phyloP scores from a whole-genome alignment of 345 rosid genomes.

The Arabis alpina region DNA sequence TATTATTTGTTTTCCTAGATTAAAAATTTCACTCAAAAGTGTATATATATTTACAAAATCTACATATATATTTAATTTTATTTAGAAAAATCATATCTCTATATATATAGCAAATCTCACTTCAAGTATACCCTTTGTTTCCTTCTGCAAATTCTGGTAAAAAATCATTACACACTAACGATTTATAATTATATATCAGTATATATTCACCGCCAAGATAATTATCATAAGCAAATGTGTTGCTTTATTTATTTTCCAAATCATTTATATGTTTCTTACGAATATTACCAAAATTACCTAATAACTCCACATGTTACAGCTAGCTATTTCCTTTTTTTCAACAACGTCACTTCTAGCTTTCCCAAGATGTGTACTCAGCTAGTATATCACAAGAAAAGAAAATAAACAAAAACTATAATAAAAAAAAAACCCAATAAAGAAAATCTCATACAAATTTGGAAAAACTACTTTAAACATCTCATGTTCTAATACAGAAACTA shows the following conservation, averaged over 20 bases:
- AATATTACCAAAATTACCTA: conserved; percentile 20
- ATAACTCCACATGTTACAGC: conserved; percentile 39
- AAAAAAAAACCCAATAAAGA: conserved; percentile 1
- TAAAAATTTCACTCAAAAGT: conserved; percentile 3
- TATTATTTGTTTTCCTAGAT: conserved; percentile 28
- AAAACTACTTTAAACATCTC: conserved; percentile 8
- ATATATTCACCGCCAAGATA: conserved; percentile 19
- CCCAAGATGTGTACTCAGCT: background rate
- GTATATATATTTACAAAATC: background rate
- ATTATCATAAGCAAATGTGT: conserved; percentile 4
- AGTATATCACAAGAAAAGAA: conserved; percentile 9
- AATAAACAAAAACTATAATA: background rate
- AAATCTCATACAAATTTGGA: conserved; percentile 23
- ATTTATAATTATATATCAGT: background rate
- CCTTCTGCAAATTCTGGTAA: conserved; percentile 27
- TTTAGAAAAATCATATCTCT: too few species aligned
- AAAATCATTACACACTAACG: background rate
- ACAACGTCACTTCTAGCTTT: conserved; percentile 26
- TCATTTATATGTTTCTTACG: background rate
- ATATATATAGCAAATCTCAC: conserved; percentile 26
- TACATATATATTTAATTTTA: background rate
- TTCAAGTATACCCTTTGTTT: conserved; percentile 31
- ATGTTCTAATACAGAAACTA: conserved; percentile 16
- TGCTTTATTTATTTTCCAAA: conserved; percentile 1
- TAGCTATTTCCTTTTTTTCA: background rate